These are phyloP conservation scores for Nematocida ausubeli DNA, from an alignment of 371 early-diverging fungal species.

Conservation along the genomic window DNA sequence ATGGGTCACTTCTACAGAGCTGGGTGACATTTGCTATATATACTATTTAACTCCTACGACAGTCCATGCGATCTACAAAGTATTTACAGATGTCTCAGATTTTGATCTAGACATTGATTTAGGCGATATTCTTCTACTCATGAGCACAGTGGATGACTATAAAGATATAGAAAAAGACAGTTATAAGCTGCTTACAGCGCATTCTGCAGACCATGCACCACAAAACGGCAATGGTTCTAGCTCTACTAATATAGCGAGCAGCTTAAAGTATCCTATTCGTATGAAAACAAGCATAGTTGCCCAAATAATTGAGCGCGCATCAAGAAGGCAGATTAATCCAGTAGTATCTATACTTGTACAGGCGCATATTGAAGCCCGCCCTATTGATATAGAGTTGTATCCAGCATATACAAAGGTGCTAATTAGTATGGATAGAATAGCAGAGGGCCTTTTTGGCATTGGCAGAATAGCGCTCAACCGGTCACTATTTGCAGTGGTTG, in stretches of 20 bases:
- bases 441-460: not conserved
- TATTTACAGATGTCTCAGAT: not conserved
- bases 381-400: not conserved
- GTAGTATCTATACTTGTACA: constrained; percentile 6
- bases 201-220: not conserved
- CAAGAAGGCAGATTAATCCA: not conserved
- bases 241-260: not conserved
- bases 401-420: not conserved
- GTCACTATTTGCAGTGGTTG: not conserved
- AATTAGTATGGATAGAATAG: not conserved
- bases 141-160: constrained; percentile 24
- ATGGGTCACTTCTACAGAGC: not conserved
- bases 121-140: constrained; percentile 35
- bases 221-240: too few relatives aligned
- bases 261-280: not conserved
- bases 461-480: not conserved
- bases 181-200: too few relatives aligned
- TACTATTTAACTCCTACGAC: not conserved
- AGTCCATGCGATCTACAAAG: not conserved
- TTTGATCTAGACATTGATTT: constrained; percentile 3
- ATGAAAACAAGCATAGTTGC: not conserved
- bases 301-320: not conserved
- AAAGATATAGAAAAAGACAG: not conserved
- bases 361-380: not conserved
- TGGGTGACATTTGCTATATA: constrained; percentile 9